Evolutionary conservation across 176 grass and related monocot species (phyloP).

Genomic region (sorghum (Sorghum bicolor)): Sorghum_bicolor_NCBIv3 NC_012872.2:71581501-71582000

Average conservation of each 20-base stretch:
- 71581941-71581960: slow-evolving; percentile 38
- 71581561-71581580: too few species aligned
- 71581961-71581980: slow-evolving; percentile 35
- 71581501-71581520: too few species aligned
- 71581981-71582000: slow-evolving; percentile 15
- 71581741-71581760: slow-evolving; percentile 11
- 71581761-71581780: slow-evolving; percentile 21
- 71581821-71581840: slow-evolving; percentile 46
- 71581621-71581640: not conserved
- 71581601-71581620: not conserved
- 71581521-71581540: too few species aligned
- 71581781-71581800: slow-evolving; percentile 23
- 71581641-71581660: not conserved
- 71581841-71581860: slow-evolving; percentile 29
- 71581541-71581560: too few species aligned
- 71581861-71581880: slow-evolving; percentile 33
- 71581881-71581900: slow-evolving; percentile 37
- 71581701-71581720: slow-evolving; percentile 11
- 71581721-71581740: slow-evolving; percentile 1
- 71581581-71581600: not conserved
- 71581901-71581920: slow-evolving; percentile 45
- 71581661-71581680: too few species aligned
- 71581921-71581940: slow-evolving; percentile 45
- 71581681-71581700: not conserved
- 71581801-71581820: slow-evolving; percentile 16